Evolutionary conservation across 768 basidiomycete species (phyloP).

Genomic region (Naganishia kalamii): DNA sequence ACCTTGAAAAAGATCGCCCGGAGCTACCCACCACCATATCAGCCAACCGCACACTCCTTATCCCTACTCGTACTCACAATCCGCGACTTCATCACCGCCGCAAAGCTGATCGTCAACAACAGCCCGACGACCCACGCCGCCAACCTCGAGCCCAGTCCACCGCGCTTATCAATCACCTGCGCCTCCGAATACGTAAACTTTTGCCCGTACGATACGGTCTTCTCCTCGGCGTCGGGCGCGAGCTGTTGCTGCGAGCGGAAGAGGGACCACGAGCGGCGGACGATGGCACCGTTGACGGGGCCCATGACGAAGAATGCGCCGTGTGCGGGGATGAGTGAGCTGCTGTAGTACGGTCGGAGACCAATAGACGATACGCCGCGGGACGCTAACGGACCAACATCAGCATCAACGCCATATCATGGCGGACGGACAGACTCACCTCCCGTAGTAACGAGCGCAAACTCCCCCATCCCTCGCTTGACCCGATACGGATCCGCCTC

Average conservation of each 20-base stretch:
- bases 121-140: slow-evolving; percentile 28
- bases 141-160: slow-evolving; percentile 21
- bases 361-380: slow-evolving; percentile 7
- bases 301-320: slow-evolving; percentile 53
- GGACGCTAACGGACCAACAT: not conserved
- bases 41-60: not conserved
- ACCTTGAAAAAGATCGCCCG: slow-evolving; percentile 14
- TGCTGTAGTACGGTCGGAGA: slow-evolving; percentile 43
- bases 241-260: slow-evolving; percentile 10
- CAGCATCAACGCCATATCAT: not conserved
- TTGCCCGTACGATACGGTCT: slow-evolving; percentile 56
- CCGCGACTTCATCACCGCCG: slow-evolving; percentile 12
- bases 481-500: slow-evolving; percentile 43
- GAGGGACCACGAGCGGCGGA: slow-evolving; percentile 58
- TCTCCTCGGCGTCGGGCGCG: not conserved
- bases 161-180: slow-evolving; percentile 24
- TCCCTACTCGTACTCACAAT: not conserved
- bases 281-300: slow-evolving; percentile 51
- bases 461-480: slow-evolving; percentile 38
- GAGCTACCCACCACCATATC: slow-evolving; percentile 32
- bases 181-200: slow-evolving; percentile 74
- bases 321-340: slow-evolving; percentile 33
- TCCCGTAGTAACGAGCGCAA: slow-evolving; percentile 17
- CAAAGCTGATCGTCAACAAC: slow-evolving; percentile 24
- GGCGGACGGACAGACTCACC: not conserved